These are phyloP conservation scores for Trichosporon inkin DNA, from an alignment of 1,284 basidiomycete species.

Conservation along the genomic window DNA sequence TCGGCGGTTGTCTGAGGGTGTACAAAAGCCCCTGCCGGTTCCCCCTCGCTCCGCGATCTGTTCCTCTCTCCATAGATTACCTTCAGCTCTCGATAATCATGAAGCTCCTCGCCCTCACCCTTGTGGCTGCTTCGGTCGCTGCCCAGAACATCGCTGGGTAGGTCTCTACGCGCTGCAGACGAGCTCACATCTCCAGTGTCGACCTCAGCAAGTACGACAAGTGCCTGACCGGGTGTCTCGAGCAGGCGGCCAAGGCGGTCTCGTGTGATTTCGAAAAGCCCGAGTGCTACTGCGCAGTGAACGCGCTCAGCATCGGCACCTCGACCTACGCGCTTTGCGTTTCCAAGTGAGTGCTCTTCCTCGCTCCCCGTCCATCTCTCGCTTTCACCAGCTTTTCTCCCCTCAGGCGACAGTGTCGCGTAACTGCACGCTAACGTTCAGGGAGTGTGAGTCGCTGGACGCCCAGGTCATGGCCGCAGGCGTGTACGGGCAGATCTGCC, in stretches of 20 bases:
- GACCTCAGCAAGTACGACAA: constrained; percentile 5
- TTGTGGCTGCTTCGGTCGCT: background rate
- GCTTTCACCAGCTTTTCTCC: no score
- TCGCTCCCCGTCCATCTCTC: background rate
- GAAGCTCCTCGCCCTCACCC: background rate
- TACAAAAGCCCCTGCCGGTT: background rate
- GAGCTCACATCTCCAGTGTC: background rate
- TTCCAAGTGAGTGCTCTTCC: background rate
- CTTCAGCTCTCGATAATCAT: background rate
- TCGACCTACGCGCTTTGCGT: background rate
- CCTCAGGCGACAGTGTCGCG: no score
- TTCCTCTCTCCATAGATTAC: background rate
- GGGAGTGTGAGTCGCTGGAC: background rate
- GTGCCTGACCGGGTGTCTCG: background rate
- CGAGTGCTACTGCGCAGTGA: background rate
- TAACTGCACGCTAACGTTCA: background rate
- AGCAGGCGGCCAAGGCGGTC: background rate
- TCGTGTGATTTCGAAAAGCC: background rate
- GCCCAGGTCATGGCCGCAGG: background rate
- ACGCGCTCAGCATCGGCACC: background rate
- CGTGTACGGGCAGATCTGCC: constrained; percentile 1
- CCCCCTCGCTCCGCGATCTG: background rate
- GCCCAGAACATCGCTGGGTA: background rate
- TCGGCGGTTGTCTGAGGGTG: no score
- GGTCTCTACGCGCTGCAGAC: background rate